Evolutionary conservation across 257 asterid species (phyloP).

Genomic region (Gentiana macrophylla): DNA sequence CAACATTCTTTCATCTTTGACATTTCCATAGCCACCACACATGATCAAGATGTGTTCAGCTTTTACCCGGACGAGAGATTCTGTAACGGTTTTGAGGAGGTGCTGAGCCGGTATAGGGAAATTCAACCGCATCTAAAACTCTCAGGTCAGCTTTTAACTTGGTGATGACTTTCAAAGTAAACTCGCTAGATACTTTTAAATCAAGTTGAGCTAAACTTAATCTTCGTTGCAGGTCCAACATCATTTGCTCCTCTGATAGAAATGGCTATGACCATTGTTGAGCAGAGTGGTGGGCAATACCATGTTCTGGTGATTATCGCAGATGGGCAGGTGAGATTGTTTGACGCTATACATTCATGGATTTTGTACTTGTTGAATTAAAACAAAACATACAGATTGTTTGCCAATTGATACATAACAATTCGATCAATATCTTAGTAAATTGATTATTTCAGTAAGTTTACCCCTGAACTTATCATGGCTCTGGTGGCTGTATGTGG

Average conservation of each 20-base stretch:
- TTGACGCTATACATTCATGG: too few species aligned
- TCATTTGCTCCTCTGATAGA: conserved; percentile 88
- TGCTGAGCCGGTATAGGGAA: conserved; percentile 65
- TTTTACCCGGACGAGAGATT: conserved; percentile 59
- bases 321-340: conserved; percentile 71
- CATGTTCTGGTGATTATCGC: conserved; percentile 87
- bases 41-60: conserved; percentile 82
- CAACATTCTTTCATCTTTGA: too few species aligned
- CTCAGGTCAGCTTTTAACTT: conserved; percentile 48
- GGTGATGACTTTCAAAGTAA: neutral
- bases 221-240: conserved; percentile 73
- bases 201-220: conserved; percentile 1
- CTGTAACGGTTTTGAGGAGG: conserved; percentile 94
- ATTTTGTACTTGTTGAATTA: too few species aligned
- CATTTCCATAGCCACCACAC: conserved; percentile 52
- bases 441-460: too few species aligned
- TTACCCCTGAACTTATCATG: too few species aligned
- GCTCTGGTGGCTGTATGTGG: too few species aligned
- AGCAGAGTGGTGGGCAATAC: conserved; percentile 86
- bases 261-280: conserved; percentile 81
- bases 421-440: too few species aligned
- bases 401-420: too few species aligned
- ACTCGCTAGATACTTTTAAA: too few species aligned
- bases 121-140: conserved; percentile 58
- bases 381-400: too few species aligned